Evolutionary conservation across 257 asterid genomes (phyloP).

Genomic region (Solanum chmielewskii): DNA sequence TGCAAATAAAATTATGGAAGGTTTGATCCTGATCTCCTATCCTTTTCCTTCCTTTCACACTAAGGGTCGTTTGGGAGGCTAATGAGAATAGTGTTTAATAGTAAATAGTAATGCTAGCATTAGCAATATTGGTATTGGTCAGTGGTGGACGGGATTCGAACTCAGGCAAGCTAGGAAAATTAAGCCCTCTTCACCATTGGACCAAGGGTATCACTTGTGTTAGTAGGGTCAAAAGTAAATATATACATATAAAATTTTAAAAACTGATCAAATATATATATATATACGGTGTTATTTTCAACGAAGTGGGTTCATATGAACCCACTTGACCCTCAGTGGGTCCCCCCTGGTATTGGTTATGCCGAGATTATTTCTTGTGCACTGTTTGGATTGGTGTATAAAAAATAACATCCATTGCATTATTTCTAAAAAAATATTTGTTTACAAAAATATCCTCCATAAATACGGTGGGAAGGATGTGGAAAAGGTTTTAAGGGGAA

Average conservation of each 20-base stretch:
- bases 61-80: not conserved
- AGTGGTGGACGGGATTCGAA: too few species aligned
- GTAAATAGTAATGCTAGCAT: not conserved
- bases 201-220: too few species aligned
- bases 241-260: too few species aligned
- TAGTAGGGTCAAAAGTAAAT: too few species aligned
- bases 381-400: not conserved
- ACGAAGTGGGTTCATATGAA: too few species aligned
- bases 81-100: not conserved
- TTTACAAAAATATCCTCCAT: not conserved
- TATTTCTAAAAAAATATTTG: not conserved
- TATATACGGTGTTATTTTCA: too few species aligned
- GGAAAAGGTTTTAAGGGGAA: not conserved
- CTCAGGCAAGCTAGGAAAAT: too few species aligned
- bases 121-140: not conserved
- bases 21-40: conserved; percentile 9
- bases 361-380: not conserved
- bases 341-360: not conserved
- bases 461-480: not conserved
- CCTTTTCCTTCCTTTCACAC: not conserved
- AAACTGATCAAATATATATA: too few species aligned
- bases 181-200: too few species aligned
- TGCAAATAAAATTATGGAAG: conserved; percentile 17
- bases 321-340: too few species aligned
- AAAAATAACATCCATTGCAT: not conserved